A percentile compares a stretch with the other conserved stretches of the same genome.
Evolutionary conservation across 768 basidiomycete species (phyloP).

Genomic region (Leccinum subtestaceum): DNA sequence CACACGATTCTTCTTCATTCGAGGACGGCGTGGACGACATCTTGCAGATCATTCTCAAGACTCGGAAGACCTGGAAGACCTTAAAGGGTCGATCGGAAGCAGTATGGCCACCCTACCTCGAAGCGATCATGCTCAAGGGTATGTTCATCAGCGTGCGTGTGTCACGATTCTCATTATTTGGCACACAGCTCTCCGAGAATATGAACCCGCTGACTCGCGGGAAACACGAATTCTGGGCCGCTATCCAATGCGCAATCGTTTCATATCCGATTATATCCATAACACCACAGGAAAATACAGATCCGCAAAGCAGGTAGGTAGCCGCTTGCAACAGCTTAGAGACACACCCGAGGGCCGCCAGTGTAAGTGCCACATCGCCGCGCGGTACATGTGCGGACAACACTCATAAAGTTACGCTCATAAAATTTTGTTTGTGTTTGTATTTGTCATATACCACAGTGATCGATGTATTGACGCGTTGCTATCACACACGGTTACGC

Average conservation of each 20-base stretch:
- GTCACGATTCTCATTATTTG: conserved; percentile 20
- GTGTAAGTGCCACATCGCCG: conserved; percentile 43
- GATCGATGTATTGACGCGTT: conserved; percentile 35
- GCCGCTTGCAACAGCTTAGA: conserved; percentile 73
- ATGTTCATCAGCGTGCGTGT: conserved; percentile 14
- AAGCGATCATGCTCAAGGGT: conserved; percentile 78
- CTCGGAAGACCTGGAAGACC: conserved; percentile 76
- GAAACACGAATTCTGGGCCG: conserved; percentile 72
- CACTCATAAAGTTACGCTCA: conserved; percentile 15
- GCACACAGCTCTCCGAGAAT: conserved; percentile 60
- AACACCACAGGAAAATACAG: conserved; percentile 65
- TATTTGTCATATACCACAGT: conserved; percentile 33
- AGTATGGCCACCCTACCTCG: conserved; percentile 78
- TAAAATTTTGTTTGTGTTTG: conserved; percentile 26
- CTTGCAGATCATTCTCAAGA: conserved; percentile 62
- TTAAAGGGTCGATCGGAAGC: conserved; percentile 62
- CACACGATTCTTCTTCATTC: conserved; percentile 12
- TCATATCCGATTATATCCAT: conserved; percentile 76
- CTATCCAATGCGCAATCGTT: conserved; percentile 76
- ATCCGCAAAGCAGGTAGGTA: conserved; percentile 78
- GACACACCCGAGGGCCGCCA: conserved; percentile 72
- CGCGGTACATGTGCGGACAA: conserved; percentile 28
- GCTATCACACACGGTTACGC: conserved; percentile 29
- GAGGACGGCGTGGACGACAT: conserved; percentile 44
- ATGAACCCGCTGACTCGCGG: conserved; percentile 68